Evolutionary conservation across 2,329 filamentous ascomycete species (phyloP).

Genomic region (Alternaria metachromatica): DNA sequence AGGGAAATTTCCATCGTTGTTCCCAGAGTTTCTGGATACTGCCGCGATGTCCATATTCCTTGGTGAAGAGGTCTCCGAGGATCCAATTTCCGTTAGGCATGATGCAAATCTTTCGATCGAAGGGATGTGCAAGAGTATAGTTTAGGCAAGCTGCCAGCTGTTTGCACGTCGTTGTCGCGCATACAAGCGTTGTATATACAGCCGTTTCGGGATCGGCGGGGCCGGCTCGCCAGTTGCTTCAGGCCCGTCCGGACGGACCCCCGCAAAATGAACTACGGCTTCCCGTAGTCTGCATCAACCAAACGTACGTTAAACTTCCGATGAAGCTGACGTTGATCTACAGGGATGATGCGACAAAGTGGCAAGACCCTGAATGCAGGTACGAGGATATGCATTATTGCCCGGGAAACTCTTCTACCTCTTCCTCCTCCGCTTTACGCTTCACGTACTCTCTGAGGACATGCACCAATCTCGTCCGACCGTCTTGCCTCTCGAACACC

Average conservation of each 20-base stretch:
- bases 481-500: conserved; percentile 44
- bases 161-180: not conserved
- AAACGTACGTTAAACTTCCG: not conserved
- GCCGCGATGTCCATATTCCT: conserved; percentile 46
- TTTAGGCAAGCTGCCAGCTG: not conserved
- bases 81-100: conserved; percentile 44
- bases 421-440: conserved; percentile 8
- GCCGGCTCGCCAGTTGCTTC: conserved; percentile 22
- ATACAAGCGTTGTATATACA: conserved; percentile 9
- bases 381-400: not conserved
- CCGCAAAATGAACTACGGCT: conserved; percentile 15
- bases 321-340: not conserved
- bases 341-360: conserved; percentile 5
- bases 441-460: conserved; percentile 37
- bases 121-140: not conserved
- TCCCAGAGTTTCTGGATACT: conserved; percentile 45
- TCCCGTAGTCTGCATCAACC: not conserved
- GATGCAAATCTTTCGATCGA: not conserved
- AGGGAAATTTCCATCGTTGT: conserved; percentile 44
- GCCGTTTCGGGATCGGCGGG: conserved; percentile 30
- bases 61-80: conserved; percentile 45
- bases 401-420: conserved; percentile 6
- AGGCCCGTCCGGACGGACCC: conserved; percentile 26
- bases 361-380: not conserved
- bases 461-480: conserved; percentile 30